These are phyloP conservation scores for Cichorium intybus DNA, from an alignment of 140 eudicot species.

Conservation along the genomic window DNA sequence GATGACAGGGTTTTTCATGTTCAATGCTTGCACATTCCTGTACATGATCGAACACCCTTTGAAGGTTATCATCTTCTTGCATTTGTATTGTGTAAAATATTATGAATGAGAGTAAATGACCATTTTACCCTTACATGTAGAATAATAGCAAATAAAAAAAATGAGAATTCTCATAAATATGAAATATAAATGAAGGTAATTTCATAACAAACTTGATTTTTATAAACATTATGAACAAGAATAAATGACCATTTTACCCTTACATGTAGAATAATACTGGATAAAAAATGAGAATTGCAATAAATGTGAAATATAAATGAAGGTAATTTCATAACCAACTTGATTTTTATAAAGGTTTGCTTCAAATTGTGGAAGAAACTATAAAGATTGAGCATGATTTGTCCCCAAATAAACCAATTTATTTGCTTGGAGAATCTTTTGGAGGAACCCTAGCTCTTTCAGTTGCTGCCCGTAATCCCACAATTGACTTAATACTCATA, in stretches of 20 bases:
- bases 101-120: too few species aligned
- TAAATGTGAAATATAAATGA: too few species aligned
- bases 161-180: too few species aligned
- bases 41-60: conserved; percentile 64
- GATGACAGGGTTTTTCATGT: conserved; percentile 64
- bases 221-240: too few species aligned
- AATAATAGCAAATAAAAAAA: too few species aligned
- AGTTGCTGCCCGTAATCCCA: conserved; percentile 82
- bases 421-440: conserved; percentile 80
- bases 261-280: too few species aligned
- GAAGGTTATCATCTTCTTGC: conserved; percentile 43
- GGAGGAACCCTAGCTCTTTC: conserved; percentile 94
- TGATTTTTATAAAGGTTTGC: conserved; percentile 47
- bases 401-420: conserved; percentile 79
- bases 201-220: conserved; percentile 10
- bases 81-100: too few species aligned
- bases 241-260: too few species aligned
- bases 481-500: conserved; percentile 62
- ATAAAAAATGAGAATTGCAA: too few species aligned
- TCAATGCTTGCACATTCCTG: conserved; percentile 77
- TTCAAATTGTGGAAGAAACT: conserved; percentile 56
- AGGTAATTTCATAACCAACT: conserved; percentile 4
- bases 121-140: too few species aligned
- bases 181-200: too few species aligned
- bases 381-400: conserved; percentile 59